phyloP scores from a whole-genome alignment of 75 land plant genomes.

The Isoetes taiwanensis region DNA sequence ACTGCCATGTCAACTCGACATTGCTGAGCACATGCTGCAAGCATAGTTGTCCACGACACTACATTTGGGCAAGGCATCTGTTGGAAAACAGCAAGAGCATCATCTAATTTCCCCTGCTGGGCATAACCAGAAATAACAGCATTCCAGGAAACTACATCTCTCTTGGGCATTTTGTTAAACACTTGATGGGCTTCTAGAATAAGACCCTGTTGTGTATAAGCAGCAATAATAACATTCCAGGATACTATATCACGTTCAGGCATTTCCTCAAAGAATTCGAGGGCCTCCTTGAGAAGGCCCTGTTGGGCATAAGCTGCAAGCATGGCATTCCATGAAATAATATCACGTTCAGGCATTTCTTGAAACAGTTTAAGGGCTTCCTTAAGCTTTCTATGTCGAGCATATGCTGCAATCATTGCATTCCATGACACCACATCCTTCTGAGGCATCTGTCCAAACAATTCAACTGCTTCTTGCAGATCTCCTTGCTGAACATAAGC shows the following conservation, averaged over 20 bases:
- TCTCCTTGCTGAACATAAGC: constrained; percentile 21
- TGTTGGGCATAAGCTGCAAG: constrained; percentile 28
- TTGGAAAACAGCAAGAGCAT: too few species aligned
- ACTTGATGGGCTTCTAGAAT: constrained; percentile 21
- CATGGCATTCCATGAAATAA: constrained; percentile 31
- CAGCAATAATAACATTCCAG: constrained; percentile 31
- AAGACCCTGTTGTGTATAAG: constrained; percentile 18
- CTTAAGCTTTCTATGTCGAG: constrained; percentile 11
- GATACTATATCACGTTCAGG: constrained; percentile 29
- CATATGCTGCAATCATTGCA: constrained; percentile 25
- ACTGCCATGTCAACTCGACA: constrained; percentile 35
- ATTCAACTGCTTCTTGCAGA: constrained; percentile 5
- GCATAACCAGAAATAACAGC: constrained; percentile 37
- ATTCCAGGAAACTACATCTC: constrained; percentile 41
- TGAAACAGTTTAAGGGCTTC: constrained; percentile 17
- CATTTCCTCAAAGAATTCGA: constrained; percentile 25
- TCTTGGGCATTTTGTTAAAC: constrained; percentile 20
- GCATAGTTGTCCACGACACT: too few species aligned
- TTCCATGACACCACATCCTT: constrained; percentile 31
- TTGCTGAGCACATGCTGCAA: constrained; percentile 29
- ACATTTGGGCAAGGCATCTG: too few species aligned
- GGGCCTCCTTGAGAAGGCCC: constrained; percentile 13
- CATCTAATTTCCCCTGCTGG: too few species aligned
- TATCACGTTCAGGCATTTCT: constrained; percentile 20
- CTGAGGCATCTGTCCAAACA: constrained; percentile 15